These are phyloP conservation scores for Suillus decipiens DNA, from an alignment of 768 basidiomycete species.

Conservation along the genomic window DNA sequence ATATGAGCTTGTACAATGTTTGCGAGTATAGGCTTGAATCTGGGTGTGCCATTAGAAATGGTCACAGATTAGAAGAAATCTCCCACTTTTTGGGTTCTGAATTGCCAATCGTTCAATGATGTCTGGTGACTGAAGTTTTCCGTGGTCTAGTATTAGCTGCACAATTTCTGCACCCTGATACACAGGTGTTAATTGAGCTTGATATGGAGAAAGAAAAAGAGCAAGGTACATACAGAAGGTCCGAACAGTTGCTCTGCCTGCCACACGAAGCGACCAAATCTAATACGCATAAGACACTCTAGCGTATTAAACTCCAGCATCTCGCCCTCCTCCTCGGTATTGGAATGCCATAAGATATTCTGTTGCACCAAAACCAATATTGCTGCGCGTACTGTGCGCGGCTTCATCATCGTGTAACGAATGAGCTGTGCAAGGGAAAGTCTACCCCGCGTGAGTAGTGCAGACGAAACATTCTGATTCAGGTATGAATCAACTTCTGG, in stretches of 20 bases:
- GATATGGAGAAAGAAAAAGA: background rate
- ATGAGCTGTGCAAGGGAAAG: conserved; percentile 69
- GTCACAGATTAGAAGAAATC: conserved; percentile 17
- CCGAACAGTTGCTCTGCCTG: conserved; percentile 74
- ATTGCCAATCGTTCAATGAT: conserved; percentile 56
- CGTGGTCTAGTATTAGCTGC: conserved; percentile 76
- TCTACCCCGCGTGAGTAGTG: conserved; percentile 80
- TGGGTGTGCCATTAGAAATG: conserved; percentile 23
- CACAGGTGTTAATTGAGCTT: background rate
- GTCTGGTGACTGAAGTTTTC: conserved; percentile 79
- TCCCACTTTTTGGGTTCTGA: conserved; percentile 59
- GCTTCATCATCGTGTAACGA: conserved; percentile 67
- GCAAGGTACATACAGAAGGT: conserved; percentile 52
- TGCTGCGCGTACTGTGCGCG: conserved; percentile 66
- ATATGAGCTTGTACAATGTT: conserved; percentile 70
- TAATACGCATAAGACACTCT: conserved; percentile 78
- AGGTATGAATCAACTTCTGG: conserved; percentile 7
- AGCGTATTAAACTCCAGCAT: conserved; percentile 81
- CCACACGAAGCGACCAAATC: conserved; percentile 83
- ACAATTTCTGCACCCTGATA: conserved; percentile 77
- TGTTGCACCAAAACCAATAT: conserved; percentile 87
- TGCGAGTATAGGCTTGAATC: conserved; percentile 53
- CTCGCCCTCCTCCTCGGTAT: conserved; percentile 69
- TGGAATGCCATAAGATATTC: conserved; percentile 86
- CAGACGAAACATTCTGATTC: conserved; percentile 67